Evolutionary conservation across 805 yeast genomes (phyloP).

Genomic region (Millerago galiae): DNA sequence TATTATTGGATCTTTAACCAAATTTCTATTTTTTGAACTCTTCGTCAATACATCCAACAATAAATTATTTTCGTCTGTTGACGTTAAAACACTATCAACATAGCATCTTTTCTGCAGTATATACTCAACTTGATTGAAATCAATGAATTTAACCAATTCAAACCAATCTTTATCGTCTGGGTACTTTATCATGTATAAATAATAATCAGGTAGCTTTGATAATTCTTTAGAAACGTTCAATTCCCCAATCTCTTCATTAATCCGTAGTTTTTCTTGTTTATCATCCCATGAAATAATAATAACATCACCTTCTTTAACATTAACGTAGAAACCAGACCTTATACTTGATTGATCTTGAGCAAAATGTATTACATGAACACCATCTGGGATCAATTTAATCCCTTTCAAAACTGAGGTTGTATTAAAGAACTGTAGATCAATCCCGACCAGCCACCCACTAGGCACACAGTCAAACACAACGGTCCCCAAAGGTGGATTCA

Average conservation of each 20-base stretch:
- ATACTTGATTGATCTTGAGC: constrained; percentile 31
- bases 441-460: constrained; percentile 34
- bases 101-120: constrained; percentile 22
- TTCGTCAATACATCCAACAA: constrained; percentile 32
- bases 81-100: constrained; percentile 40
- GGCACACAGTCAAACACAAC: constrained; percentile 29
- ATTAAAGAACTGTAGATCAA: constrained; percentile 44
- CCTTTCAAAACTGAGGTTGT: constrained; percentile 38
- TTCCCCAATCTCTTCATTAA: constrained; percentile 27
- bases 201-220: constrained; percentile 26
- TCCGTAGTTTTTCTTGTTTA: constrained; percentile 26
- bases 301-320: constrained; percentile 30
- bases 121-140: constrained; percentile 23
- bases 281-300: constrained; percentile 32
- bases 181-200: constrained; percentile 35
- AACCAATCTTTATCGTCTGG: constrained; percentile 31
- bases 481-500: constrained; percentile 24
- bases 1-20: constrained; percentile 26
- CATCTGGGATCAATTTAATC: constrained; percentile 42
- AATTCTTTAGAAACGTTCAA: constrained; percentile 24
- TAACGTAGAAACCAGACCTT: constrained; percentile 34
- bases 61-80: constrained; percentile 41
- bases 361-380: constrained; percentile 51
- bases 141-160: constrained; percentile 16
- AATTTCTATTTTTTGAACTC: constrained; percentile 21